Evolutionary conservation across 306 rosid genomes (phyloP).

Genomic region (Datisca glomerata): DNA sequence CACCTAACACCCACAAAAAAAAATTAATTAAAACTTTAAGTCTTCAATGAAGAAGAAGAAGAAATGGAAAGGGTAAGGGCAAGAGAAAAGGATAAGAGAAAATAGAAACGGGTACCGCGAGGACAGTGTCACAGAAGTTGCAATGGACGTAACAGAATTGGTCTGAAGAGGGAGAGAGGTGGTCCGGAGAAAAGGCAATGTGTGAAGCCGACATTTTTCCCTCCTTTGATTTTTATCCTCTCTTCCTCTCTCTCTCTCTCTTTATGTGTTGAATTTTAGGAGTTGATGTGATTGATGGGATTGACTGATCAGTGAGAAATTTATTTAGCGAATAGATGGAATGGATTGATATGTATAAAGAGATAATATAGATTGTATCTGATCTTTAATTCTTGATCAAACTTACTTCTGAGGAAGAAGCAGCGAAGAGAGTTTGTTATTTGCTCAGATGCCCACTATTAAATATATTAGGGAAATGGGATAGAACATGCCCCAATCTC

Average conservation of each 20-base stretch:
- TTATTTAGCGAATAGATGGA: too few species aligned
- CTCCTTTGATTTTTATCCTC: not conserved
- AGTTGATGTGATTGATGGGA: not conserved
- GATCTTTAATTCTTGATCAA: too few species aligned
- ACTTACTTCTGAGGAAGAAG: too few species aligned
- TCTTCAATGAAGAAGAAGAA: not conserved
- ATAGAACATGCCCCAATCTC: too few species aligned
- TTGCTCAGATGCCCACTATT: too few species aligned
- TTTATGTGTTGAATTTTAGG: not conserved
- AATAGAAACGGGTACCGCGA: slow-evolving; percentile 37
- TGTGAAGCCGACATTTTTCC: not conserved
- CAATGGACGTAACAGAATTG: slow-evolving; percentile 97
- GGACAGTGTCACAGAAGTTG: slow-evolving; percentile 89
- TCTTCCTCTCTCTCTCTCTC: not conserved
- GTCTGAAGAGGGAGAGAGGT: slow-evolving; percentile 58
- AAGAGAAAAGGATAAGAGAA: not conserved
- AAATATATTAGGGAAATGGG: too few species aligned
- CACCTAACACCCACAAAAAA: slow-evolving; percentile 32
- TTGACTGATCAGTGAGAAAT: not conserved
- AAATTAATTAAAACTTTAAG: not conserved
- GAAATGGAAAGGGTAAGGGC: not conserved
- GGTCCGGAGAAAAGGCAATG: slow-evolving; percentile 1
- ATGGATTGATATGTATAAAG: too few species aligned
- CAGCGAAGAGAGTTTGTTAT: too few species aligned
- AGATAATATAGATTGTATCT: too few species aligned